Evolutionary conservation across 495 filamentous ascomycete species (phyloP), one percentile per base, ranked within the genome.

Genomic region (Aspergillus olivimuriae): DNA sequence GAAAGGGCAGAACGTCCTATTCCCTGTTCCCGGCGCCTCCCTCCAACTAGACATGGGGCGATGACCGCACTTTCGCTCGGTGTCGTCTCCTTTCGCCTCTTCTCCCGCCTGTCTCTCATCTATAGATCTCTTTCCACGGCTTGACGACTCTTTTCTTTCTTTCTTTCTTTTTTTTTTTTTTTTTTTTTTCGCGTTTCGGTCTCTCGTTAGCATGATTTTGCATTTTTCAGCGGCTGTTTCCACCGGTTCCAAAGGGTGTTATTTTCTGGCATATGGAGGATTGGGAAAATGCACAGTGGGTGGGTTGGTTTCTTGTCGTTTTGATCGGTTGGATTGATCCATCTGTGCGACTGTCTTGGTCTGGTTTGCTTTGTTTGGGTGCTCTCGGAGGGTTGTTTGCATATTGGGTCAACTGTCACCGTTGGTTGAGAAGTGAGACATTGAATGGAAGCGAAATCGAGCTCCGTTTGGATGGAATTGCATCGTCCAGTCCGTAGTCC

Each of bases 221-320:
- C 66, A 70, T 70, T 68, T 68, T 56, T 68, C 59, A 65, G 66
- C 64, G 64, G 54, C 48, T 47, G 47, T 47, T 56, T 43, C 32
- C 30, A 48, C 46, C 34, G 45, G 49, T 35, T 34, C 36, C 28
- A 52, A 60, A 48, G 38, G 41, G 34, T 50, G 47, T 51, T 50
- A 53, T 54, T 46, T 38, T 52, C 44, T 48, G 31, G 39, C 40
- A 44, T 20, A 52, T 39, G 44, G 39, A 50, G 42, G 52, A 54
- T 51, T 52, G 46, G 61, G 46, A 52, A 55, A 50, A 41, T 50
- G 33, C 28, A 35, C 35, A 43, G 41, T 41, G 43, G 12, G 46
- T 37, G 34, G 33, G 35, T 38, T 16, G 35, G 18, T 38, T 38
- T 38, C 35, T 11, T 38, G 19, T 17, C 21, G 18, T 46, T 17